Evolutionary conservation across 169 alveolate species (phyloP).

Genomic region (Plasmodium fragile): DNA sequence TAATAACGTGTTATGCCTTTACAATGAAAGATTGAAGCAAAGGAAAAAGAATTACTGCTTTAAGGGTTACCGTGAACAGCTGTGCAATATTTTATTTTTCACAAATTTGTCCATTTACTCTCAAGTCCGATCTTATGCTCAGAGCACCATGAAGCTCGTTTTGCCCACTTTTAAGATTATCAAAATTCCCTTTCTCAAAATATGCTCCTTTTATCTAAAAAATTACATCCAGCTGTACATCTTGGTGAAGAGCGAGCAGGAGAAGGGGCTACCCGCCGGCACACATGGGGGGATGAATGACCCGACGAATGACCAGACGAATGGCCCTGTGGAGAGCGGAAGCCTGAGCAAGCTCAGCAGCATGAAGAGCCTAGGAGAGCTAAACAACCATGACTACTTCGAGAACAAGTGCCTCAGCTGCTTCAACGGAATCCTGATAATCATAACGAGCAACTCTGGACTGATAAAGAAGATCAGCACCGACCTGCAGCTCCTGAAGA

Average conservation of each 20-base stretch:
- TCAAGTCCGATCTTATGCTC: slow-evolving; percentile 73
- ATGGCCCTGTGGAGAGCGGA: neutral
- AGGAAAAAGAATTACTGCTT: slow-evolving; percentile 56
- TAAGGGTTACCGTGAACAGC: slow-evolving; percentile 45
- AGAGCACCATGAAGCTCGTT: slow-evolving; percentile 52
- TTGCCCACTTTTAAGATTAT: slow-evolving; percentile 67
- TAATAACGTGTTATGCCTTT: slow-evolving; percentile 47
- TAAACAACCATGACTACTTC: slow-evolving; percentile 40
- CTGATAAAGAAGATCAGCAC: slow-evolving; percentile 49
- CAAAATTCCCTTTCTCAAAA: slow-evolving; percentile 51
- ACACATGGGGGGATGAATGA: neutral
- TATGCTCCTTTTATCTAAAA: slow-evolving; percentile 43
- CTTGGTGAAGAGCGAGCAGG: neutral
- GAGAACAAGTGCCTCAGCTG: slow-evolving; percentile 73
- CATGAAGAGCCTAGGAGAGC: slow-evolving; percentile 15
- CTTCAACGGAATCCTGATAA: slow-evolving; percentile 44
- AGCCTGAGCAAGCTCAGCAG: neutral
- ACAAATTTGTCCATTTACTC: slow-evolving; percentile 61
- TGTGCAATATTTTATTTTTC: slow-evolving; percentile 68
- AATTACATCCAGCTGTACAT: slow-evolving; percentile 38
- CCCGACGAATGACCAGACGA: neutral
- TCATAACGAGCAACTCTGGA: slow-evolving; percentile 39
- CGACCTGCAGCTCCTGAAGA: slow-evolving; percentile 35
- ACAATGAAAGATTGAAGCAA: slow-evolving; percentile 68
- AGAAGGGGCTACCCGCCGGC: neutral